Percentiles rank a stretch among this genome's conserved stretches.
phyloP scores from a whole-genome alignment of 139 green algal species.

The Nannochloris sp. region DNA sequence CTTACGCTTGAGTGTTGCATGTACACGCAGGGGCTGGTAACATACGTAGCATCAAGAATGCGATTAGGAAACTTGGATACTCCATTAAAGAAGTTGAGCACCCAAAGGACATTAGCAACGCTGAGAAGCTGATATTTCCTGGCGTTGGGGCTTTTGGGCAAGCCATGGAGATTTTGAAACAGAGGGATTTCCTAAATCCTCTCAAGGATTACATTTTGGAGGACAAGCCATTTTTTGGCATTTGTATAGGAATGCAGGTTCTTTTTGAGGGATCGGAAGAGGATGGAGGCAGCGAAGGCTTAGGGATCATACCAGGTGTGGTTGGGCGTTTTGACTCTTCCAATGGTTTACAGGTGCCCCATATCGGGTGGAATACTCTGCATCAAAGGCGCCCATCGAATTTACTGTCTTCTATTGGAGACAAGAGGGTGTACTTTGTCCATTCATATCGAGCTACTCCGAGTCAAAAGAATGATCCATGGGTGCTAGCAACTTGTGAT shows the following conservation, averaged over 20 bases:
- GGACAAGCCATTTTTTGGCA: conserved; percentile 85
- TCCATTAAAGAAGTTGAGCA: conserved; percentile 76
- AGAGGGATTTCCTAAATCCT: conserved; percentile 55
- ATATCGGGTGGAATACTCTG: conserved; percentile 97
- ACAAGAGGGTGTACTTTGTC: conserved; percentile 92
- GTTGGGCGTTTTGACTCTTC: conserved; percentile 63
- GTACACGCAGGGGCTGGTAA: conserved; percentile 73
- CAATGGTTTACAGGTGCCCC: conserved; percentile 79
- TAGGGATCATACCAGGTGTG: conserved; percentile 82
- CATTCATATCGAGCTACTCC: conserved; percentile 84
- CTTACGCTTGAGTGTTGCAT: not conserved
- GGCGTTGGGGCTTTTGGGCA: conserved; percentile 89
- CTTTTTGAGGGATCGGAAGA: conserved; percentile 97
- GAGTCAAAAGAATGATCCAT: conserved; percentile 68
- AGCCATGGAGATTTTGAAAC: conserved; percentile 71
- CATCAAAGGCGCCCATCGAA: conserved; percentile 19
- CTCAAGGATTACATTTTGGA: conserved; percentile 80
- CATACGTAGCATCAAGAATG: conserved; percentile 92
- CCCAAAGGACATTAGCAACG: conserved; percentile 57
- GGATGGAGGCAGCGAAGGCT: conserved; percentile 81
- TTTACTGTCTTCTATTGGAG: conserved; percentile 53
- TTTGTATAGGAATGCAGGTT: conserved; percentile 96
- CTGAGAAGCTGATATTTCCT: conserved; percentile 86
- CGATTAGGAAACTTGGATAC: conserved; percentile 85
- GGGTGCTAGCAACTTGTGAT: conserved; percentile 78